Evolutionary conservation across 1,284 basidiomycete genomes (phyloP).

Genomic region (Anthracocystis panici-leucophaei): DNA sequence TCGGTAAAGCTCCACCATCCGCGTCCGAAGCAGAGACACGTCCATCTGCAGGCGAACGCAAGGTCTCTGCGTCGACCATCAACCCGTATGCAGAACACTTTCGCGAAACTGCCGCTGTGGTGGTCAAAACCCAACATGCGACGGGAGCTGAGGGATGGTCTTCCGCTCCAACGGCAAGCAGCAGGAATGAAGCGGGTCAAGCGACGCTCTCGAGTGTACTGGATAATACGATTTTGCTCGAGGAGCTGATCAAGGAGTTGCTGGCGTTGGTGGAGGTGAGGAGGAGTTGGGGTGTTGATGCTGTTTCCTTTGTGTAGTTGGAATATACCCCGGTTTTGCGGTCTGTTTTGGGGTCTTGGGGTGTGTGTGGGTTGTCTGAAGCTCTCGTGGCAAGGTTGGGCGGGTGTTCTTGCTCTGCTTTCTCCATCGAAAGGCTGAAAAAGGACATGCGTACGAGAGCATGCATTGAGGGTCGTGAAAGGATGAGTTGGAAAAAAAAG

Average conservation of each 20-base stretch:
- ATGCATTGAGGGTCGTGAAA: no score
- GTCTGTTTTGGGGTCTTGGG: no score
- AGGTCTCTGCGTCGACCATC: slow-evolving; percentile 41
- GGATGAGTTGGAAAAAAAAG: no score
- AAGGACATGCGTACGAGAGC: no score
- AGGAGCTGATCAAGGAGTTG: slow-evolving; percentile 95
- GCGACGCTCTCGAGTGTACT: slow-evolving; percentile 85
- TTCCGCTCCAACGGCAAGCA: slow-evolving; percentile 11
- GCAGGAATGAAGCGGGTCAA: slow-evolving; percentile 11
- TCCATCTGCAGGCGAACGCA: slow-evolving; percentile 23
- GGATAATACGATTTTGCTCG: slow-evolving; percentile 94
- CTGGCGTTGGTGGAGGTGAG: slow-evolving; percentile 87
- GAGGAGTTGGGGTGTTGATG: slow-evolving; percentile 85
- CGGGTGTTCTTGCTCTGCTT: no score
- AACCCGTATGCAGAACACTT: slow-evolving; percentile 78
- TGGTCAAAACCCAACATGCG: slow-evolving; percentile 79
- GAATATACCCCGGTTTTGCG: slow-evolving; percentile 4
- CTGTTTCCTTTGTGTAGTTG: slow-evolving; percentile 26
- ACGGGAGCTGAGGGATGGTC: slow-evolving; percentile 51
- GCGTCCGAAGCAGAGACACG: not conserved
- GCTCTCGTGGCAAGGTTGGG: not conserved
- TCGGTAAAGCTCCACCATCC: slow-evolving; percentile 10
- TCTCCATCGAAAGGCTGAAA: no score
- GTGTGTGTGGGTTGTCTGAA: no score
- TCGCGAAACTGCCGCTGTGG: slow-evolving; percentile 79